Evolutionary conservation across 31 red algal species (phyloP), one percentile per base, ranked within the genome.

Genomic region (Asparagopsis taxiformis): DNA sequence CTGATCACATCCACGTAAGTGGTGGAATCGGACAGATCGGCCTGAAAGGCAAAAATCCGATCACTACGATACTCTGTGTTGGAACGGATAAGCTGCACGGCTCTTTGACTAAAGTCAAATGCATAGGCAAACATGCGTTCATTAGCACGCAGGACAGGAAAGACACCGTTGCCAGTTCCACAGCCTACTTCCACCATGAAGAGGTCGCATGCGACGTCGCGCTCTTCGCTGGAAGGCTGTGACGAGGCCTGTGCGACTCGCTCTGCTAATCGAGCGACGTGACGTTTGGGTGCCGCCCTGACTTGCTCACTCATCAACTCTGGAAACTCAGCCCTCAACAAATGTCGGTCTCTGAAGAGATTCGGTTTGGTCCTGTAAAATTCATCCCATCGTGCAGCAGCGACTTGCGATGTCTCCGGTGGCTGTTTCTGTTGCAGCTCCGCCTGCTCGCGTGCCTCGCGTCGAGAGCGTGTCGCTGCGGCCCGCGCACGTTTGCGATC

Each of bases 101-200:
- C 91, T 26, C 29, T 38, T 6, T 39, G 48, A 37, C 73, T 78
- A 24, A 88, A 88, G 55, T 99, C 95, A 66, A 94, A 91, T 11
- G 87, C 91, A 67, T 89, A 91, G 1, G 72, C 74, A 77, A 88
- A 99, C 62, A 94, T 58, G 16, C 65, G 29, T 1, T 68, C 36
- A 43, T 99, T 95, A 23, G 96, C 96, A 26, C 91, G 82, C 21
- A 99, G 64, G 25, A 99, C 32, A 16, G 96, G 96, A 55, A 79
- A 92, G 21, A 92, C 68, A 30, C 80, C 71, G 60, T 92, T 95
- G 4, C 91, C 96, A 16, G 44, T 75, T 23, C 94, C 94, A 39
- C 94, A 92, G 24, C 94, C 94, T 3, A 38, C 76, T 59, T 97
- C 94, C 4, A 91, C 78, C 65, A 97, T 23, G 17, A 65, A 30